Evolutionary conservation across 805 yeast genomes (phyloP).

Genomic region (Candida suzukii): DNA sequence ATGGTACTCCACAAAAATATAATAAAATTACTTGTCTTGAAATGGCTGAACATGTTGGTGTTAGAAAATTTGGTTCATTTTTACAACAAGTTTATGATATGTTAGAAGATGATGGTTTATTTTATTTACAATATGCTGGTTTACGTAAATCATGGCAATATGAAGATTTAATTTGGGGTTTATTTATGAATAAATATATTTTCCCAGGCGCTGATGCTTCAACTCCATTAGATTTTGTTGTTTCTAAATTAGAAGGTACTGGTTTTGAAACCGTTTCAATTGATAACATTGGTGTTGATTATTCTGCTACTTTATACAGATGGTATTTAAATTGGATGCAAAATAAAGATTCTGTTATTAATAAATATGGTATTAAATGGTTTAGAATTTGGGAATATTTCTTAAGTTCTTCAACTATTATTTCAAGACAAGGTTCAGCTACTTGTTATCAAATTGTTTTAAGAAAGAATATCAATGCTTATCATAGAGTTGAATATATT

Average conservation of each 20-base stretch:
- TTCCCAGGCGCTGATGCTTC: constrained; percentile 98
- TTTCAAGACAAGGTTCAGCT: constrained; percentile 90
- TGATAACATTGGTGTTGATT: constrained; percentile 89
- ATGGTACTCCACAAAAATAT: constrained; percentile 35
- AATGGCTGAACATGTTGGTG: constrained; percentile 96
- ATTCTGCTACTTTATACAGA: constrained; percentile 85
- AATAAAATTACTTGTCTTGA: constrained; percentile 86
- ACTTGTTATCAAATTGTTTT: constrained; percentile 85
- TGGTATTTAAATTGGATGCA: constrained; percentile 95
- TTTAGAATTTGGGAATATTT: constrained; percentile 91
- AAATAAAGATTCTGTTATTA: constrained; percentile 66
- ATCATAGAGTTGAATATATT: constrained; percentile 75
- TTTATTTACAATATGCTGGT: constrained; percentile 85
- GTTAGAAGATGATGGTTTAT: constrained; percentile 87
- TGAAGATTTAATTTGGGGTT: constrained; percentile 90
- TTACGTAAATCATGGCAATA: constrained; percentile 90
- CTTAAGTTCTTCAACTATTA: constrained; percentile 73
- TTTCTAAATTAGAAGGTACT: constrained; percentile 66
- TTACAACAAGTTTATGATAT: constrained; percentile 75
- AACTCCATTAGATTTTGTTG: constrained; percentile 82
- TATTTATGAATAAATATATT: constrained; percentile 91
- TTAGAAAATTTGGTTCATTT: constrained; percentile 71
- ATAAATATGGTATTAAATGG: constrained; percentile 86
- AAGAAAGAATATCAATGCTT: constrained; percentile 82
- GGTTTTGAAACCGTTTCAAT: constrained; percentile 81